A percentile compares a stretch with the other conserved stretches of the same genome.
phyloP scores from a whole-genome alignment of 2,329 filamentous ascomycete genomes.

The Cercospora sp. region DNA sequence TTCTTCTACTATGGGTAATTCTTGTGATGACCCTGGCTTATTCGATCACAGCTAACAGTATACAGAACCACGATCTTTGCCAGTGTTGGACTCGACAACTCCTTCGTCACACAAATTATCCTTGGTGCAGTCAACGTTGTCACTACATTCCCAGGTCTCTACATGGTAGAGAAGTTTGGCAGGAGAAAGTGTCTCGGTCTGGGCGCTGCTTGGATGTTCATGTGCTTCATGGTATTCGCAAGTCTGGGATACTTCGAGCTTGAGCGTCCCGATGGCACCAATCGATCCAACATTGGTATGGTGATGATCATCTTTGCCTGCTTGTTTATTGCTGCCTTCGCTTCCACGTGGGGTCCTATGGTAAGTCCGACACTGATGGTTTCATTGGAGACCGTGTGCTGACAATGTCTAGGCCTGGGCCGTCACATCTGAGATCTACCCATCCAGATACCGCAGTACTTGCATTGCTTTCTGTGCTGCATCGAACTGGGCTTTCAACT shows the following conservation, averaged over 20 bases:
- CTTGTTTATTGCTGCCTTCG: constrained; percentile 65
- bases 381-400: constrained; percentile 49
- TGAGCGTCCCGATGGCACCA: constrained; percentile 24
- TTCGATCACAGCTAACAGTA: not conserved
- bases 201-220: constrained; percentile 50
- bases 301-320: constrained; percentile 67
- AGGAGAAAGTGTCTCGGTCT: constrained; percentile 48
- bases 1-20: constrained; percentile 61
- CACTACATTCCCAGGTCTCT: constrained; percentile 49
- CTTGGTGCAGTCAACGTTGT: constrained; percentile 48
- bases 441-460: constrained; percentile 54
- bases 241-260: constrained; percentile 48
- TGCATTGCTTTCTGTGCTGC: constrained; percentile 60
- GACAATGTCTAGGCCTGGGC: constrained; percentile 56
- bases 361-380: not conserved
- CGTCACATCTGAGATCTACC: constrained; percentile 53
- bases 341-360: constrained; percentile 60
- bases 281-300: constrained; percentile 51
- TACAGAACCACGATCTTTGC: constrained; percentile 45
- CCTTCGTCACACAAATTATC: constrained; percentile 46
- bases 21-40: too few species aligned
- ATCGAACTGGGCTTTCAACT: constrained; percentile 57
- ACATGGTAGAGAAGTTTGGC: constrained; percentile 50
- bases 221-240: constrained; percentile 58
- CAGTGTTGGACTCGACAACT: constrained; percentile 24